Evolutionary conservation across 257 asterid genomes (phyloP).

Genomic region (Przewalskia tangutica): DNA sequence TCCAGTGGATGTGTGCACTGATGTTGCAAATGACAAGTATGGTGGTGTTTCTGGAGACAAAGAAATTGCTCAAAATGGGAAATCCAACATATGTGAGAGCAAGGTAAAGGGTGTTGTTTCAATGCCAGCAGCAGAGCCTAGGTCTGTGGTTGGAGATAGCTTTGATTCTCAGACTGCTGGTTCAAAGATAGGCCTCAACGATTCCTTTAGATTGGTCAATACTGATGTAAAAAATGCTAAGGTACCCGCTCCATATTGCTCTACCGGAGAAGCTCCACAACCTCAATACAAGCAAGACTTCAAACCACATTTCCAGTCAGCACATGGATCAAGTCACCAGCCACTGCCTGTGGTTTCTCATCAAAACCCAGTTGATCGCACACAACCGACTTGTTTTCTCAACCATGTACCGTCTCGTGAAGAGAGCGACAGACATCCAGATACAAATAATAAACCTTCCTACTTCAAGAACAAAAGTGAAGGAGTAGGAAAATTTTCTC

Average conservation of each 20-base stretch:
- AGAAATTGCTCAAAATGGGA: conserved; percentile 21
- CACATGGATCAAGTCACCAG: conserved; percentile 15
- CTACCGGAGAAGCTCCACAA: conserved; percentile 28
- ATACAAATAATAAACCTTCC: conserved; percentile 11
- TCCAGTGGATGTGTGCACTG: conserved; percentile 12
- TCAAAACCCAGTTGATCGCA: conserved; percentile 11
- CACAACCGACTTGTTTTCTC: conserved; percentile 7
- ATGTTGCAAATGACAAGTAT: conserved; percentile 17
- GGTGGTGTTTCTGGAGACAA: conserved; percentile 20
- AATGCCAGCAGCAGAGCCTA: conserved; percentile 18
- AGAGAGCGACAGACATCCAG: conserved; percentile 9
- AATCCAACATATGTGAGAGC: conserved; percentile 22
- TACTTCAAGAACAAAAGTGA: conserved; percentile 13
- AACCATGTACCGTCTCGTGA: conserved; percentile 9
- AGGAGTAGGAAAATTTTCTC: conserved; percentile 17
- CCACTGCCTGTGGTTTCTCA: conserved; percentile 14
- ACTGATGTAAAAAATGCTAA: conserved; percentile 28
- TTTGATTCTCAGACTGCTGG: conserved; percentile 29
- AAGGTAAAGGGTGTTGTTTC: conserved; percentile 21
- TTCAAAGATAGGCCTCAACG: conserved; percentile 19
- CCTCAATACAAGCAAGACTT: conserved; percentile 30
- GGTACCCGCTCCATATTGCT: conserved; percentile 22
- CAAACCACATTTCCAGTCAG: conserved; percentile 17
- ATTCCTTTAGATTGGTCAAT: conserved; percentile 21
- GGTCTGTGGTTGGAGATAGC: conserved; percentile 13